phyloP scores from a whole-genome alignment of 2,329 filamentous ascomycete species.

The Aspergillus clavatus region DNA sequence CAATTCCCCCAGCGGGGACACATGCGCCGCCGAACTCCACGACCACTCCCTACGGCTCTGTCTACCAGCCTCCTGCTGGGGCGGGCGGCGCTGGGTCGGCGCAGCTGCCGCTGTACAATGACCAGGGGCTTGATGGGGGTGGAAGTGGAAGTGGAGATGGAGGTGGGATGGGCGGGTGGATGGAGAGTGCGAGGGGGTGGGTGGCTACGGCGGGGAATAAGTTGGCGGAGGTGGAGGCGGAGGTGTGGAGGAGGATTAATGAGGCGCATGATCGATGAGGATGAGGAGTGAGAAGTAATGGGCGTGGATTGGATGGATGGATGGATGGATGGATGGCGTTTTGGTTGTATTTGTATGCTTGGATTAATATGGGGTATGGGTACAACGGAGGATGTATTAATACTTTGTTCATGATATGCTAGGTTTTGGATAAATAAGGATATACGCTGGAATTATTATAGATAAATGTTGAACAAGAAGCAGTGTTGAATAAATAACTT shows the following conservation, averaged over 20 bases:
- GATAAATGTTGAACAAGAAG: too few species aligned
- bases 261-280: constrained; percentile 29
- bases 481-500: too few species aligned
- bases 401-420: too few species aligned
- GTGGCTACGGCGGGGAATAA: constrained; percentile 37
- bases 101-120: constrained; percentile 15
- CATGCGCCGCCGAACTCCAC: constrained; percentile 25
- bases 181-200: constrained; percentile 42
- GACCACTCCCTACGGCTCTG: constrained; percentile 22
- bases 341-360: too few species aligned
- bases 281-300: too few species aligned
- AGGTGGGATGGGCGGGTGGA: constrained; percentile 22
- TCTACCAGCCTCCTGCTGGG: constrained; percentile 26
- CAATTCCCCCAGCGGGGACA: constrained; percentile 10
- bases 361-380: too few species aligned
- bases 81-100: neutral
- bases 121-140: neutral
- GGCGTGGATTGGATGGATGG: too few species aligned
- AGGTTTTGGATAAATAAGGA: too few species aligned
- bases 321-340: too few species aligned
- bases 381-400: too few species aligned
- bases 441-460: too few species aligned
- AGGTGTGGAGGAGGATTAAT: constrained; percentile 47
- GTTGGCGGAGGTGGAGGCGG: constrained; percentile 43
- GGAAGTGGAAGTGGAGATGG: neutral